Evolutionary conservation across 2,329 filamentous ascomycete species (phyloP), one percentile per base, ranked within the genome.

Genomic region (Aspergillus phoenicis): DNA sequence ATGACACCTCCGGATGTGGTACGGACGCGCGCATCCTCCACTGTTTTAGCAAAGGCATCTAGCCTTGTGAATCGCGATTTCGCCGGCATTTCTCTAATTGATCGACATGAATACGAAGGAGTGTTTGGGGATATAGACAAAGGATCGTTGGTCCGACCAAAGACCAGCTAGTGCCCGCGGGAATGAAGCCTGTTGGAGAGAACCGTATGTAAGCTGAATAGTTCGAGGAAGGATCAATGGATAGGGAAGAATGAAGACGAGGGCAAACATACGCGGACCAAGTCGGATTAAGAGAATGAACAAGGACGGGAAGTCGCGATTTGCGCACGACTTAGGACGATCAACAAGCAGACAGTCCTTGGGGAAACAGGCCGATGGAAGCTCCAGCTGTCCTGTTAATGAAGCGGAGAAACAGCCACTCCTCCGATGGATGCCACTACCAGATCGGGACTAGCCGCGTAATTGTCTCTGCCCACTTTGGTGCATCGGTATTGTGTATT

Each of bases 1-100:
- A 99, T 92, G 69, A 99, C 87, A 68, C 95, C 95, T 67, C 95
- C 95, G 2, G 93, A 97, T 6, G 93, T 97, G 33, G 95, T 99
- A 71, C 96, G 90, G 75, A 99, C 88, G 71, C 95, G 88, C 68
- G 96, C 95, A 87, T 99, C 95, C 78, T 99, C 95, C 70, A 99
- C 95, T 11, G 95, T 99, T 81, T 99, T 99, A 55, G 94, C 97
- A 77, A 99, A 99, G 84, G 95, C 95, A 80, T 99, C 95, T 66
- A 99, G 91, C 86, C 90, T 89, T 62, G 91, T 97, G 76, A 99
- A 97, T 78, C 95, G 89, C 70, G 92, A 96, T 83, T 96, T 97
- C 73, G 89, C 81, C 67, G 93, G 84, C 95, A 98, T 98, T 45
- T 66, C 69, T 65, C 66, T 60, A 63, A 67, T 64, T 57, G 66